A percentile compares a stretch with the other conserved stretches of the same genome.
Evolutionary conservation across 2,329 filamentous ascomycete species (phyloP).

Genomic region (Exserohilum rostratum): DNA sequence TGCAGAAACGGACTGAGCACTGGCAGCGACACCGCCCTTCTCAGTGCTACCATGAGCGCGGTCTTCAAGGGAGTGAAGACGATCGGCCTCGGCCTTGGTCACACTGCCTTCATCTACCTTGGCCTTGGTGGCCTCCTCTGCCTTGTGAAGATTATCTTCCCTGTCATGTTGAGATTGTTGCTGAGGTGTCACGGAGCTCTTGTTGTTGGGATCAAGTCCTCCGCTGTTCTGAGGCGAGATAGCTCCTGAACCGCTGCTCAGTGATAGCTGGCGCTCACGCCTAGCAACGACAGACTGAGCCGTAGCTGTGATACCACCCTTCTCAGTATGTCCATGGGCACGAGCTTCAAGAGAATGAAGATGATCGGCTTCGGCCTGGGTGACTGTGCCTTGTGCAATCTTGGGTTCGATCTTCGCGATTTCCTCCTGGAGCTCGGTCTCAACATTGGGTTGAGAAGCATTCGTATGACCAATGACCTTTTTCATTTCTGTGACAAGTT

Average conservation of each 20-base stretch:
- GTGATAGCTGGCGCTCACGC: conserved; percentile 27
- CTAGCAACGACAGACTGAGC: conserved; percentile 50
- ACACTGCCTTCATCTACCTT: conserved; percentile 46
- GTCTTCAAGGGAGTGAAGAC: conserved; percentile 39
- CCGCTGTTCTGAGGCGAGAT: neutral
- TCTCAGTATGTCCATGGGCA: conserved; percentile 43
- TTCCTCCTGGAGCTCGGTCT: conserved; percentile 38
- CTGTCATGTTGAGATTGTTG: conserved; percentile 41
- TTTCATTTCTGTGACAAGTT: conserved; percentile 36
- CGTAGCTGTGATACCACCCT: conserved; percentile 45
- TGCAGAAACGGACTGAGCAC: conserved; percentile 25
- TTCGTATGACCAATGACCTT: conserved; percentile 32
- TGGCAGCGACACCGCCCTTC: conserved; percentile 37
- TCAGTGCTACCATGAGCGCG: conserved; percentile 23
- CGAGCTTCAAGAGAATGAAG: conserved; percentile 52
- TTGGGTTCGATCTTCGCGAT: conserved; percentile 42
- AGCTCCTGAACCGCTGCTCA: conserved; percentile 17
- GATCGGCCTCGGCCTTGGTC: conserved; percentile 41
- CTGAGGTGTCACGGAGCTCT: conserved; percentile 19
- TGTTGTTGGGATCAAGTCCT: conserved; percentile 19
- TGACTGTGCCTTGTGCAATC: conserved; percentile 42
- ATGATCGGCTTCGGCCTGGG: conserved; percentile 49
- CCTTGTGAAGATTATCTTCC: conserved; percentile 39
- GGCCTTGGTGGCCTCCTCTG: conserved; percentile 32
- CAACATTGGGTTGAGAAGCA: conserved; percentile 38